Percentiles rank a stretch among this genome's conserved stretches.
phyloP scores from a whole-genome alignment of 1,284 basidiomycete species.

The Ceratobasidium sp. region DNA sequence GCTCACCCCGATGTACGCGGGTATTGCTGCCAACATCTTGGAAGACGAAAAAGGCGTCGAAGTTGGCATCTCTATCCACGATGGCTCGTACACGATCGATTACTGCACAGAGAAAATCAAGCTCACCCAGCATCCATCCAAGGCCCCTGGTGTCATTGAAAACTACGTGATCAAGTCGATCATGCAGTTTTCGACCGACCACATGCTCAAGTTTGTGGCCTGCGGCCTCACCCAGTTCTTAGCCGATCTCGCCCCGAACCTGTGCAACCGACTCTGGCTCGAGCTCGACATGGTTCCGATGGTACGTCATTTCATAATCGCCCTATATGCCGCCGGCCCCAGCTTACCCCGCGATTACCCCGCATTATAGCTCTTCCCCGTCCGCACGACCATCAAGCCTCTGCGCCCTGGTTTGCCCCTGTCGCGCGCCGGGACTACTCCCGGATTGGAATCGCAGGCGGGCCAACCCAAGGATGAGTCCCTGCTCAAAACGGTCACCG shows the following conservation, averaged over 20 bases:
- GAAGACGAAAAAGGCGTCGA: conserved; percentile 67
- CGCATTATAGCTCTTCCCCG: conserved; percentile 67
- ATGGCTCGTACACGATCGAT: conserved; percentile 80
- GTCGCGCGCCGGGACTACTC: conserved; percentile 45
- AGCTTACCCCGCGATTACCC: conserved; percentile 69
- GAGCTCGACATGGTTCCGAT: conserved; percentile 77
- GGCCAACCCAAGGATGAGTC: conserved; percentile 48
- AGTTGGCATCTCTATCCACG: conserved; percentile 76
- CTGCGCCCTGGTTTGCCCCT: conserved; percentile 44
- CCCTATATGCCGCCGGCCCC: conserved; percentile 73
- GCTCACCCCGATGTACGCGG: conserved; percentile 80
- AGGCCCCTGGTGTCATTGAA: conserved; percentile 60
- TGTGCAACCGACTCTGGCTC: conserved; percentile 78
- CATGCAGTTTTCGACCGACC: conserved; percentile 67
- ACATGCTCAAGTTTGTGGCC: conserved; percentile 82
- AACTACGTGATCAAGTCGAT: conserved; percentile 64
- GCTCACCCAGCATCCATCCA: conserved; percentile 51
- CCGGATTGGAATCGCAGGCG: conserved; percentile 42
- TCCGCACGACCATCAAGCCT: conserved; percentile 66
- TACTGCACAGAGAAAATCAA: conserved; percentile 63
- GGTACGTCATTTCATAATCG: conserved; percentile 79
- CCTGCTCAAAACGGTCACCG: conserved; percentile 57
- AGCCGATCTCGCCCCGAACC: conserved; percentile 63
- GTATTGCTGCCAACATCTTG: conserved; percentile 66
- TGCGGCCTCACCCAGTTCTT: conserved; percentile 56